phyloP scores from a whole-genome alignment of 768 basidiomycete species.

The Neoboletus brunneissimus region DNA sequence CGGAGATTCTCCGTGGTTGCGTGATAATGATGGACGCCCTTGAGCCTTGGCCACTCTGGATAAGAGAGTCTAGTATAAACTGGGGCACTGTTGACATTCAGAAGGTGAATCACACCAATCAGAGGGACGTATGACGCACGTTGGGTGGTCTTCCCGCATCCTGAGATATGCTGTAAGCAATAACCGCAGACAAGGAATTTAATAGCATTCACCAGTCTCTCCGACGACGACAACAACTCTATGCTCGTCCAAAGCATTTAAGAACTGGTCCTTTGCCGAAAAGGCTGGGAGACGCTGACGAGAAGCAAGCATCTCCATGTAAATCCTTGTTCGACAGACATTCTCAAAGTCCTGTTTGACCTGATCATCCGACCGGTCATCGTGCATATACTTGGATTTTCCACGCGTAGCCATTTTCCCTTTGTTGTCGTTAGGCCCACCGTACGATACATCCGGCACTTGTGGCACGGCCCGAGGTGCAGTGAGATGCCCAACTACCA shows the following conservation, averaged over 20 bases:
- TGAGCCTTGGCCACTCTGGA: conserved; percentile 56
- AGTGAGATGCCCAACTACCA: conserved; percentile 47
- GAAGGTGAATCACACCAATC: neutral
- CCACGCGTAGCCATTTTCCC: neutral
- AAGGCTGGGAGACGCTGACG: conserved; percentile 78
- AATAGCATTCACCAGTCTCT: conserved; percentile 63
- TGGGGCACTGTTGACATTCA: conserved; percentile 61
- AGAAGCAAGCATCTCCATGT: conserved; percentile 50
- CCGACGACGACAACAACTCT: conserved; percentile 84
- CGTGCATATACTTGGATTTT: conserved; percentile 18
- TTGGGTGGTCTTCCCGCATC: conserved; percentile 92
- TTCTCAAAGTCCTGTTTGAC: conserved; percentile 54
- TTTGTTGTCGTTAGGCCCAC: neutral
- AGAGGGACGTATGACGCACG: conserved; percentile 37
- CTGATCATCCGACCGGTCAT: conserved; percentile 45
- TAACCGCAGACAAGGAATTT: neutral
- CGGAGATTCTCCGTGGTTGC: conserved; percentile 86
- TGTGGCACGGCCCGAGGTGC: conserved; percentile 11
- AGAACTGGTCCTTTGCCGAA: conserved; percentile 58
- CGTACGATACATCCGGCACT: conserved; percentile 15
- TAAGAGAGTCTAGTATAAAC: conserved; percentile 84
- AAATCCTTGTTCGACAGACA: conserved; percentile 46
- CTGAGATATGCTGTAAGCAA: conserved; percentile 32
- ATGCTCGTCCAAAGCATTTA: conserved; percentile 52
- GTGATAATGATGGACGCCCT: conserved; percentile 78